phyloP scores from a whole-genome alignment of 768 basidiomycete species.

The Pleurotus giganteus region DNA sequence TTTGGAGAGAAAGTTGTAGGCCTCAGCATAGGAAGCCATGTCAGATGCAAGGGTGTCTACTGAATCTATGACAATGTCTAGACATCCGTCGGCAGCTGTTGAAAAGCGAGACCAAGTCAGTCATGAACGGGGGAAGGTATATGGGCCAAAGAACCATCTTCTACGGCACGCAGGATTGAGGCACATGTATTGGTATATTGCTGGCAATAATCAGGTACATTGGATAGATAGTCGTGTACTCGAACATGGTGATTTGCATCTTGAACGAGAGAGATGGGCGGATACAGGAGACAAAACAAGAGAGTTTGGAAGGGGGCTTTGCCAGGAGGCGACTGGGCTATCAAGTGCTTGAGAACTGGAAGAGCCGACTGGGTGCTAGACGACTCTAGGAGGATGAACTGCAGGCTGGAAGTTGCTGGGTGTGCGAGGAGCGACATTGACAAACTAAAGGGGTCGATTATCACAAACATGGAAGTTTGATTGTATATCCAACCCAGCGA shows the following conservation, averaged over 20 bases:
- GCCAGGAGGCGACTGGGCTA: slow-evolving; percentile 30
- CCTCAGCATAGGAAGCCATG: slow-evolving; percentile 48
- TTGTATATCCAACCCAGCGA: too few relatives aligned
- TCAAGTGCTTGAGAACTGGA: slow-evolving; percentile 50
- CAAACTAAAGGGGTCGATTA: background rate
- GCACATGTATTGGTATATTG: slow-evolving; percentile 28
- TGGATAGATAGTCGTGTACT: slow-evolving; percentile 47
- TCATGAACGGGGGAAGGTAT: background rate
- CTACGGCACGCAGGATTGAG: slow-evolving; percentile 40
- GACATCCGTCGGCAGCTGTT: slow-evolving; percentile 41
- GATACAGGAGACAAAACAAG: slow-evolving; percentile 60
- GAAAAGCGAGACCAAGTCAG: slow-evolving; percentile 15
- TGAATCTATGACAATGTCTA: slow-evolving; percentile 72
- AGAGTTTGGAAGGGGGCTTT: slow-evolving; percentile 27
- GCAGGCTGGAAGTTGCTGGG: background rate
- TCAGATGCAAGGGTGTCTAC: slow-evolving; percentile 64
- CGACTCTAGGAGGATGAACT: slow-evolving; percentile 50
- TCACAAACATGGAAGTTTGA: background rate
- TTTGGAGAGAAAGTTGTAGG: slow-evolving; percentile 50
- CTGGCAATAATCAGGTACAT: slow-evolving; percentile 53
- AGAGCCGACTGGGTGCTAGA: slow-evolving; percentile 56
- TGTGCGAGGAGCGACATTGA: background rate
- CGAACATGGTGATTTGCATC: slow-evolving; percentile 24
- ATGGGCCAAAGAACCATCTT: slow-evolving; percentile 27
- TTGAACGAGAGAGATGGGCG: slow-evolving; percentile 39